phyloP scores from a whole-genome alignment of 306 rosid species.

The Cucumis melo region DNA sequence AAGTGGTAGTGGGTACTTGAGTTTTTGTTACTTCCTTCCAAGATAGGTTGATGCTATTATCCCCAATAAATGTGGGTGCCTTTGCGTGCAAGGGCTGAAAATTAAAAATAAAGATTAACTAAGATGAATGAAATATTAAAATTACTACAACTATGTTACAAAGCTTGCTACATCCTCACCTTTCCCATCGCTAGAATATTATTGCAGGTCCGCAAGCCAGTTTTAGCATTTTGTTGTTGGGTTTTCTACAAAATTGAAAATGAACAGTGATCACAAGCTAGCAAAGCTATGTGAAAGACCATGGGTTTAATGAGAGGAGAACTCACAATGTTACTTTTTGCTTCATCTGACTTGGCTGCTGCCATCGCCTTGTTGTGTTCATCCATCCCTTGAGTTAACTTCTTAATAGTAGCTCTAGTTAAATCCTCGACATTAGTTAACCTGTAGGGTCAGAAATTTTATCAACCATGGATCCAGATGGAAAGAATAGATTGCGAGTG shows the following conservation, averaged over 20 bases:
- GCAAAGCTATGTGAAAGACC: slow-evolving; percentile 5
- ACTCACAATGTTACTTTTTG: slow-evolving; percentile 73
- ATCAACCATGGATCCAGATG: background rate
- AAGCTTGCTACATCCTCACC: slow-evolving; percentile 21
- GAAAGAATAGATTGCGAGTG: background rate
- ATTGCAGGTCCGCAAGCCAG: slow-evolving; percentile 89
- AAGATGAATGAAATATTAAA: background rate
- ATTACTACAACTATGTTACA: background rate
- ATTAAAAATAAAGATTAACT: background rate
- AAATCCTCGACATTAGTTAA: slow-evolving; percentile 76
- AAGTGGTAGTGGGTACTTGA: slow-evolving; percentile 17
- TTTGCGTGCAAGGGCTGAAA: slow-evolving; percentile 47
- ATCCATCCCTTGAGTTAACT: slow-evolving; percentile 95
- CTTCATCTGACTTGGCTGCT: slow-evolving; percentile 88
- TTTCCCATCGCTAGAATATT: slow-evolving; percentile 84
- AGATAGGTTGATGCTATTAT: slow-evolving; percentile 76
- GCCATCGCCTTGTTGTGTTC: slow-evolving; percentile 89
- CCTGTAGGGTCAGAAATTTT: slow-evolving; percentile 19
- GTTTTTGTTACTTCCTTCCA: slow-evolving; percentile 86
- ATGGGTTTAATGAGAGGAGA: background rate
- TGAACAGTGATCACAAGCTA: background rate
- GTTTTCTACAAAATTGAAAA: slow-evolving; percentile 45
- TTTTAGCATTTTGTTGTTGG: slow-evolving; percentile 82
- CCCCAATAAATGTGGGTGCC: slow-evolving; percentile 78
- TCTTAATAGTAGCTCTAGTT: slow-evolving; percentile 85